Percentiles rank a stretch among this genome's conserved stretches.
These are phyloP conservation scores for Xylaria sp. DNA, from an alignment of 2,329 filamentous ascomycete species.

Conservation along the genomic window DNA sequence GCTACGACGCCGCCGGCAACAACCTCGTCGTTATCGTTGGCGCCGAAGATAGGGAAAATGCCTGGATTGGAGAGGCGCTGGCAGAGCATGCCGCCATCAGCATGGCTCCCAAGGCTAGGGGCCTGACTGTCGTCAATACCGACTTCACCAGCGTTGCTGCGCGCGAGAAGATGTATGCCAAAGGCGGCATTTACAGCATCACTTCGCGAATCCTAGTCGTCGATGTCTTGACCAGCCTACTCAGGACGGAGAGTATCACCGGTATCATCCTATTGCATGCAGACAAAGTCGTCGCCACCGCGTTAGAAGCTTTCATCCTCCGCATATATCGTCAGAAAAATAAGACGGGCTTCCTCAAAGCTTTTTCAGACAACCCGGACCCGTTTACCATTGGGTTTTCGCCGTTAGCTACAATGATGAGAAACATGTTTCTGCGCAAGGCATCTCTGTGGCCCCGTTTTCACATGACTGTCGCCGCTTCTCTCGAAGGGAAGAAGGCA, in stretches of 20 bases:
- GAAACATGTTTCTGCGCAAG: slow-evolving; percentile 89
- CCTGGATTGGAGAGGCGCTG: slow-evolving; percentile 94
- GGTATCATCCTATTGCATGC: slow-evolving; percentile 89
- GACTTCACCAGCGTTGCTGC: slow-evolving; percentile 88
- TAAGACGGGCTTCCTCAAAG: slow-evolving; percentile 92
- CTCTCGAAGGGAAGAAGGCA: slow-evolving; percentile 90
- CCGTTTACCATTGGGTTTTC: slow-evolving; percentile 89
- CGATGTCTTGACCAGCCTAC: slow-evolving; percentile 84
- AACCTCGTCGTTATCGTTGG: slow-evolving; percentile 91
- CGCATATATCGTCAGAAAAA: slow-evolving; percentile 95
- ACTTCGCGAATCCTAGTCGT: slow-evolving; percentile 96
- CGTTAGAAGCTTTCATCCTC: slow-evolving; percentile 92
- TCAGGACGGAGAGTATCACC: slow-evolving; percentile 86
- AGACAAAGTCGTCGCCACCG: slow-evolving; percentile 85
- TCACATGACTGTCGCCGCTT: slow-evolving; percentile 87
- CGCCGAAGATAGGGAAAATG: slow-evolving; percentile 92
- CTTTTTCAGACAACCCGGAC: slow-evolving; percentile 93
- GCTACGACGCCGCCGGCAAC: slow-evolving; percentile 94
- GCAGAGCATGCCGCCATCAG: slow-evolving; percentile 96
- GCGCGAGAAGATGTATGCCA: slow-evolving; percentile 89
- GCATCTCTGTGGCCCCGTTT: slow-evolving; percentile 93
- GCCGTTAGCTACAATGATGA: slow-evolving; percentile 88
- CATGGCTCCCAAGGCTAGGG: slow-evolving; percentile 81
- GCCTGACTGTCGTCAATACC: slow-evolving; percentile 91
- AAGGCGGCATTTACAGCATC: slow-evolving; percentile 93